Base-by-base conservation (phyloP, 2,329 filamentous ascomycete species). In the Kalaharituber pfeilii region DNA sequence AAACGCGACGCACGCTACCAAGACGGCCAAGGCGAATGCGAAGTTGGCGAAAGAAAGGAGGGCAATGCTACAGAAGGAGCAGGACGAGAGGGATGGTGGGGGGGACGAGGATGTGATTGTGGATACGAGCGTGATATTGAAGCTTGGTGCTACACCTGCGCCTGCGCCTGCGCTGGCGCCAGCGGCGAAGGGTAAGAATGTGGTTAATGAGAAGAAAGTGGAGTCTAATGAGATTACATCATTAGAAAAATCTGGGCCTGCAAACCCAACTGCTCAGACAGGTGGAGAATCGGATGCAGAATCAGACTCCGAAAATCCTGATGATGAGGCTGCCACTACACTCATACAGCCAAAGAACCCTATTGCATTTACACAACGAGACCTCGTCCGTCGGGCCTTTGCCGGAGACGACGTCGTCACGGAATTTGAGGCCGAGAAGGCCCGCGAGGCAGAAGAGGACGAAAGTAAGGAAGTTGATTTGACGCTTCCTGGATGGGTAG, bases 401-500 rank as follows among this genome's bases (percentile, higher is more conserved):
- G 89, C 88, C 1, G 87, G 86, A 42, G 79, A 88, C 63, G 84
- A 94, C 66, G 85, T 93, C 1, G 79, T 83, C 7, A 78, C 77
- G 47, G 81, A 87, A 36, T 98, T 96, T 65, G 77, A 78, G 55
- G 75, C 75, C 33, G 88, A 96, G 66, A 96, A 96, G 70, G 75
- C 74, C 15, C 77, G 79, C 50, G 72, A 77, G 1, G 77, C 79
- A 18, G 75, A 78, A 27, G 84, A 85, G 18, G 87, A 95, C 67
- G 86, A 84, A 61, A 84, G 93, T 65, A 83, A 91, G 68, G 72
- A 86, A 54, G 70, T 87, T 27, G 86, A 89, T 66, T 83, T 82
- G 60, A 84, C 84, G n/a, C 75, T 98, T 5, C 87, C 87, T 0
- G 91, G 91, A 47, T 98, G 91, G 91, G 91, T n/a, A n/a, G n/a